Evolutionary conservation across 345 rosid genomes (phyloP).

Genomic region (Aquilaria yunnanensis): DNA sequence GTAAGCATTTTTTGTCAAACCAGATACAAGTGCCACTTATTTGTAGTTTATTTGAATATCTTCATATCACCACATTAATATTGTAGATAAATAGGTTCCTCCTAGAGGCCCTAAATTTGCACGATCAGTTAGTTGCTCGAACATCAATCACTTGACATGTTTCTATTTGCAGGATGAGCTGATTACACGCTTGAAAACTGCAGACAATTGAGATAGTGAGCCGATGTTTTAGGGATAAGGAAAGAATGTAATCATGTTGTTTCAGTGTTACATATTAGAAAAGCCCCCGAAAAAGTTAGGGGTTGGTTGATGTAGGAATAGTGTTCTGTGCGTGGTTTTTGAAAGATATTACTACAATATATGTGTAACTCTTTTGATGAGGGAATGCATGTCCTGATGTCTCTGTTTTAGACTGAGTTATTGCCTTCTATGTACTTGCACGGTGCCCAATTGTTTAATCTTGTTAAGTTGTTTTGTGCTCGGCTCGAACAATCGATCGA

Average conservation of each 20-base stretch:
- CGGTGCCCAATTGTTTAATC: too few species aligned
- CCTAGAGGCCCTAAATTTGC: not conserved
- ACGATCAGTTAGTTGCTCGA: not conserved
- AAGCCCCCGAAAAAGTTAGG: not conserved
- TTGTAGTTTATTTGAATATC: not conserved
- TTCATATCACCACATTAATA: not conserved
- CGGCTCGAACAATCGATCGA: too few species aligned
- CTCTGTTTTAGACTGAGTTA: too few species aligned
- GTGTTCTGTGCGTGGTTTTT: not conserved
- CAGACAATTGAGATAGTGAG: slow-evolving; percentile 21
- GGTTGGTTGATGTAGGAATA: slow-evolving; percentile 1
- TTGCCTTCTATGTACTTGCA: too few species aligned
- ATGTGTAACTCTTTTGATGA: too few species aligned
- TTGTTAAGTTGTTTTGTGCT: too few species aligned
- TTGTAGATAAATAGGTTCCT: not conserved
- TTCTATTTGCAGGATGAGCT: slow-evolving; percentile 71
- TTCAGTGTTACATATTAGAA: slow-evolving; percentile 13
- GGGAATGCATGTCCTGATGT: too few species aligned
- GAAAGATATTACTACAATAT: too few species aligned
- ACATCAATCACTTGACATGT: not conserved
- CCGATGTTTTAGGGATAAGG: slow-evolving; percentile 5
- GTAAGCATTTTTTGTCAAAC: not conserved
- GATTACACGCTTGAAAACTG: slow-evolving; percentile 62
- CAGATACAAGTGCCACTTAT: too few species aligned
- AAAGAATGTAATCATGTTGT: slow-evolving; percentile 9